Percentiles rank a stretch among this genome's conserved stretches.
These are phyloP conservation scores for Verticillium longisporum DNA, from an alignment of 2,329 filamentous ascomycete genomes.

Conservation along the genomic window DNA sequence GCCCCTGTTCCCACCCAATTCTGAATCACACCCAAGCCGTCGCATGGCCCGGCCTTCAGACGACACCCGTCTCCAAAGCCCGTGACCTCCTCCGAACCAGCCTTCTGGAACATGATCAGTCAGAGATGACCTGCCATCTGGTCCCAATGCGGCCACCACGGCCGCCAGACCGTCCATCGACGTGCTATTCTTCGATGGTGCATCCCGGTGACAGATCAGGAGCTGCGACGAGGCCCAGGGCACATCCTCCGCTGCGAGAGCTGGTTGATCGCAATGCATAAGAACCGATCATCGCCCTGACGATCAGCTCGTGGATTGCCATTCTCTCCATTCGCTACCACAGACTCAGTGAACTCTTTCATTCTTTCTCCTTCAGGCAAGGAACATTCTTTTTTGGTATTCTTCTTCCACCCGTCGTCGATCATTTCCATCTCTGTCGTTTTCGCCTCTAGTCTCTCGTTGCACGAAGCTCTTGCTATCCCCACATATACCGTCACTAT, in stretches of 20 bases:
- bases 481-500: constrained; percentile 3
- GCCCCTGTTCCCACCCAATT: neutral
- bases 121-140: constrained; percentile 2
- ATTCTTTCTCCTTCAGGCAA: constrained; percentile 3
- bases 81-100: neutral
- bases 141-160: neutral
- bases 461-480: neutral
- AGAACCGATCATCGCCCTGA: neutral
- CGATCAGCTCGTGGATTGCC: neutral
- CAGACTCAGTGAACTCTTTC: neutral
- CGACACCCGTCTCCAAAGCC: neutral
- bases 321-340: neutral
- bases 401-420: neutral
- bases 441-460: neutral
- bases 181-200: neutral
- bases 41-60: neutral
- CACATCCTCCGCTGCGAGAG: neutral
- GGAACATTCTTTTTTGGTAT: neutral
- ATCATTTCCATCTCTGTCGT: neutral
- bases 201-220: neutral
- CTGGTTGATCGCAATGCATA: neutral
- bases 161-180: neutral
- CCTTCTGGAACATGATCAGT: neutral
- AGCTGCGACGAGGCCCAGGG: neutral
- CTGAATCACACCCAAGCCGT: neutral